Evolutionary conservation across 371 early-diverging fungal species (phyloP).

Genomic region (Mortierella sp.): DNA sequence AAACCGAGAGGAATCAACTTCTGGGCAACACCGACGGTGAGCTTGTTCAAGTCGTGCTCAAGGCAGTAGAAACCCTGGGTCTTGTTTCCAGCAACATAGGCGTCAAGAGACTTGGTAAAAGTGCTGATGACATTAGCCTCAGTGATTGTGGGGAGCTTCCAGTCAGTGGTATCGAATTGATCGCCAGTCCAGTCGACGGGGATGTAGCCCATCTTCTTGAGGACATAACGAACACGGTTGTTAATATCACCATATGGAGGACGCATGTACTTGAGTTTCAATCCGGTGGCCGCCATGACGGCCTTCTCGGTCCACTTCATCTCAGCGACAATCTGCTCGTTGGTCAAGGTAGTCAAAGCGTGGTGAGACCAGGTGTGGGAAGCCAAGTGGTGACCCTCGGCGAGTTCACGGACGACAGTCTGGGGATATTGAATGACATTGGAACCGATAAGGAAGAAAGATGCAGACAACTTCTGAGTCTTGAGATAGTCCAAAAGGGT

Average conservation of each 20-base stretch:
- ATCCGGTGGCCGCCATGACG: conserved; percentile 71
- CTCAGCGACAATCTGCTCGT: conserved; percentile 77
- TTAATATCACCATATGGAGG: conserved; percentile 77
- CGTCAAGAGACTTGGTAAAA: conserved; percentile 14
- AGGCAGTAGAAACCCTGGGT: conserved; percentile 31
- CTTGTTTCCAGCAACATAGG: conserved; percentile 13
- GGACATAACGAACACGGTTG: conserved; percentile 70
- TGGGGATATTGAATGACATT: conserved; percentile 64
- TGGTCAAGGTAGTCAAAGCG: conserved; percentile 69
- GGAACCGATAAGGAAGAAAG: conserved; percentile 70
- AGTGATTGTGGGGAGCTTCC: conserved; percentile 6
- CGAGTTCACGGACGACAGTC: conserved; percentile 57
- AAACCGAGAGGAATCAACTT: conserved; percentile 23
- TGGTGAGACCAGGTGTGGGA: conserved; percentile 69
- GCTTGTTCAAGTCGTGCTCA: conserved; percentile 38
- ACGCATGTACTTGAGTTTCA: conserved; percentile 60
- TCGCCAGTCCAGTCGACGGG: conserved; percentile 54
- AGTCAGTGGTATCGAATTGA: conserved; percentile 45
- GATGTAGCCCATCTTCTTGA: conserved; percentile 64
- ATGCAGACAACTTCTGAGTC: conserved; percentile 62
- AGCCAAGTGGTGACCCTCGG: conserved; percentile 54
- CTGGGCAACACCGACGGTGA: conserved; percentile 14
- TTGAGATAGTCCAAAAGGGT: conserved; percentile 64
- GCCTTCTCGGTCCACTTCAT: conserved; percentile 73
- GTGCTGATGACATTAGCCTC: not conserved